A percentile compares a stretch with the other conserved stretches of the same genome.
Evolutionary conservation across 805 yeast species (phyloP).

Genomic region (Candida cerambycidarum): DNA sequence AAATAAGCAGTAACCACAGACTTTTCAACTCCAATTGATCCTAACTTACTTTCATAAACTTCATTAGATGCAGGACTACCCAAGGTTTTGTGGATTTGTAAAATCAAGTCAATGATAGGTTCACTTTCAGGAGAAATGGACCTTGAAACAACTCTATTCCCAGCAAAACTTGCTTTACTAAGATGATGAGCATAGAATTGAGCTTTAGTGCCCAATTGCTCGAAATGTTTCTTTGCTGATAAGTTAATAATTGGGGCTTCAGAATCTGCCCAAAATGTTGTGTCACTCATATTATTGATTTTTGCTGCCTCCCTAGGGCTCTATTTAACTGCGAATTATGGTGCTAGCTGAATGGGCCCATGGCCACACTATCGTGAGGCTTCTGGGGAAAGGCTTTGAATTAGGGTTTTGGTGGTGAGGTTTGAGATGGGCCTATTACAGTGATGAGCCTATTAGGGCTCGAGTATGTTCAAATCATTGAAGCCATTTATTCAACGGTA

Average conservation of each 20-base stretch:
- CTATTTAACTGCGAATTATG: neutral
- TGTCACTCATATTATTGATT: conserved; percentile 2
- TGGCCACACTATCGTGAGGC: conserved; percentile 5
- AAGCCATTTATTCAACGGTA: no score
- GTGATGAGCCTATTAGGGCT: no score
- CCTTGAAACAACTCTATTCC: conserved; percentile 74
- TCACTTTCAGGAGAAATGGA: conserved; percentile 85
- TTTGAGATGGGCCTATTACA: no score
- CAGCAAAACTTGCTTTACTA: conserved; percentile 81
- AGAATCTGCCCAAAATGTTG: conserved; percentile 33
- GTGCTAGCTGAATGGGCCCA: no score
- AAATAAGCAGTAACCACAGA: conserved; percentile 47
- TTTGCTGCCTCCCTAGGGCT: neutral
- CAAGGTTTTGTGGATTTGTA: conserved; percentile 54
- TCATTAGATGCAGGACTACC: conserved; percentile 43
- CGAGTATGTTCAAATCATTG: no score
- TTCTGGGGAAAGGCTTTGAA: no score
- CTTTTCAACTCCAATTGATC: conserved; percentile 18
- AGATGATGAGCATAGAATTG: conserved; percentile 75
- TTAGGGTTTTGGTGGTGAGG: no score
- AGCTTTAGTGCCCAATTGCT: conserved; percentile 60
- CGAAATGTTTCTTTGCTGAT: conserved; percentile 68
- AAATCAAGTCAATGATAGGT: conserved; percentile 65
- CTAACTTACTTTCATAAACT: conserved; percentile 29
- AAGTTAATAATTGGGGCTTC: conserved; percentile 46